phyloP scores from a whole-genome alignment of 2,329 filamentous ascomycete species.

The Aureobasidium sp. region DNA sequence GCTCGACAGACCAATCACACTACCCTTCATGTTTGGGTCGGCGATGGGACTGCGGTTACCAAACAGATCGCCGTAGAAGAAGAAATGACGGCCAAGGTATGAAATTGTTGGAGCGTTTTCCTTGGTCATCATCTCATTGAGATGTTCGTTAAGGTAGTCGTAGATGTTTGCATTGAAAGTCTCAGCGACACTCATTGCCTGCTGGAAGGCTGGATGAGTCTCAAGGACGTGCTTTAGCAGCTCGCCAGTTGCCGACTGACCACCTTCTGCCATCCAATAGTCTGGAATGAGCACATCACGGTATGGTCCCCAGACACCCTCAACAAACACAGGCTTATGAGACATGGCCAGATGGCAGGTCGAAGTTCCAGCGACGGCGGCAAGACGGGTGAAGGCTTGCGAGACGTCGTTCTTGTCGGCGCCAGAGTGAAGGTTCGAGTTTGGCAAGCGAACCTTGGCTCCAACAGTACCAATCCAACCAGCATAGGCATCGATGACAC shows the following conservation, averaged over 20 bases:
- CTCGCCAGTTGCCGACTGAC: slow-evolving; percentile 92
- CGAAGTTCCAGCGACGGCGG: slow-evolving; percentile 90
- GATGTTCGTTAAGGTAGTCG: slow-evolving; percentile 84
- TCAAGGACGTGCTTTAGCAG: slow-evolving; percentile 90
- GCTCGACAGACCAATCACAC: slow-evolving; percentile 75
- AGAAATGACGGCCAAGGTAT: slow-evolving; percentile 85
- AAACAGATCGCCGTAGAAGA: slow-evolving; percentile 98
- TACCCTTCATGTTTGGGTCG: slow-evolving; percentile 85
- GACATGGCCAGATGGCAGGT: slow-evolving; percentile 98
- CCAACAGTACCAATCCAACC: slow-evolving; percentile 99
- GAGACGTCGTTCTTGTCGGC: slow-evolving; percentile 68
- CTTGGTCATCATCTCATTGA: slow-evolving; percentile 65
- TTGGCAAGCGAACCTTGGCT: slow-evolving; percentile 73
- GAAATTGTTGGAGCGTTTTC: slow-evolving; percentile 65
- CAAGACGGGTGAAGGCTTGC: slow-evolving; percentile 86
- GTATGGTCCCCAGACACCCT: slow-evolving; percentile 96
- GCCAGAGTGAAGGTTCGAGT: slow-evolving; percentile 55
- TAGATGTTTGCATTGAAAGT: slow-evolving; percentile 84
- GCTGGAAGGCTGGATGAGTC: slow-evolving; percentile 82
- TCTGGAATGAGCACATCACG: slow-evolving; percentile 83
- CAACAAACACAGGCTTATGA: slow-evolving; percentile 82
- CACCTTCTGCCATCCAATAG: slow-evolving; percentile 96
- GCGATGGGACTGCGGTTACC: slow-evolving; percentile 93
- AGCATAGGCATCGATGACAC: slow-evolving; percentile 96
- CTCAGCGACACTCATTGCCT: slow-evolving; percentile 71